phyloP scores from a whole-genome alignment of 129 eudicot genomes.

The Erigeron canadensis region DNA sequence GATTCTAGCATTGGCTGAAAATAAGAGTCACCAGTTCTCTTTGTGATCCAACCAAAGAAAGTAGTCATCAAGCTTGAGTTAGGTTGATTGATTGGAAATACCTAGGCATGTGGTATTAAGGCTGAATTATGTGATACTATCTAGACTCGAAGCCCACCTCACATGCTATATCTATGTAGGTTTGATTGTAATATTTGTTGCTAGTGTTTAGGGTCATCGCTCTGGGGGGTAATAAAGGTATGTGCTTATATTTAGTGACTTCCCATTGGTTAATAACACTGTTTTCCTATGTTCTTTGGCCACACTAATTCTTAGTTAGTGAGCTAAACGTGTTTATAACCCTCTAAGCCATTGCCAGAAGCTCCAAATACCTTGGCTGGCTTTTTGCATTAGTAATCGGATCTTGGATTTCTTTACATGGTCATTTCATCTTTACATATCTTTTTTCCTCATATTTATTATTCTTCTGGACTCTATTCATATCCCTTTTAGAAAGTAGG shows the following conservation, averaged over 20 bases:
- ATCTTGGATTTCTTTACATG: background rate
- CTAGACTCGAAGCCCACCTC: background rate
- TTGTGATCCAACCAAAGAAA: background rate
- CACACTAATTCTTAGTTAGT: too few relatives aligned
- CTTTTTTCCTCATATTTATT: background rate
- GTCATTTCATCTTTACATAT: background rate
- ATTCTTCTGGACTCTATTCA: background rate
- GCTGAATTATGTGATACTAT: background rate
- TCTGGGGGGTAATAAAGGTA: background rate
- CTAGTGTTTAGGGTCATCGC: background rate
- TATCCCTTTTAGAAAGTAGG: background rate
- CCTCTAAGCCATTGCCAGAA: background rate
- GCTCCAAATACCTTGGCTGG: background rate
- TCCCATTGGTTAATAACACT: background rate
- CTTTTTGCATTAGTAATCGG: background rate
- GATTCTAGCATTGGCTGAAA: background rate
- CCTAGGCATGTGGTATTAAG: background rate
- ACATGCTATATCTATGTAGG: background rate
- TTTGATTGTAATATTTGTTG: background rate
- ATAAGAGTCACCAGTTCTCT: constrained; percentile 11
- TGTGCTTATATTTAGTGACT: background rate
- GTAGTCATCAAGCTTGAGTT: background rate
- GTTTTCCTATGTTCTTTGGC: background rate
- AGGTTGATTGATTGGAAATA: background rate
- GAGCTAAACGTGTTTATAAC: background rate